A percentile compares a stretch with the other conserved stretches of the same genome.
Conservation (phyloP, 139 green algal genomes). For the Ulvella scutata region DNA sequence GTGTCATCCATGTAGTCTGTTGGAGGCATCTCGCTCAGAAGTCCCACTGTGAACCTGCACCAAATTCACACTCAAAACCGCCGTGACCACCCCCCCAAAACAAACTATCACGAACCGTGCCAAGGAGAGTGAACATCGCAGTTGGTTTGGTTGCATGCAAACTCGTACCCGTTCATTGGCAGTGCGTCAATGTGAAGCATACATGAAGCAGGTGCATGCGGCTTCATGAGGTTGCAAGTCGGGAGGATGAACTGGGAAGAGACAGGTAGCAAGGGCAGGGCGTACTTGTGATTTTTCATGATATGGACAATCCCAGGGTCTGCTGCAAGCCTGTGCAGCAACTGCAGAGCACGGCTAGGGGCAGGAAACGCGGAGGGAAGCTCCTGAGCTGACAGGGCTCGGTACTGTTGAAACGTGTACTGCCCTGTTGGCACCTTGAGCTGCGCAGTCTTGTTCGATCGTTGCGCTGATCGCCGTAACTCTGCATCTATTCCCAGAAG, state of each 20-base stretch:
- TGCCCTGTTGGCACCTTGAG: not conserved
- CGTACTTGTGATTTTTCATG: constrained; percentile 46
- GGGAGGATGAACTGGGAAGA: not conserved
- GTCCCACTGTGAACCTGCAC: constrained; percentile 33
- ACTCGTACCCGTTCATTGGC: too few relatives aligned
- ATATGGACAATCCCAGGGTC: constrained; percentile 59
- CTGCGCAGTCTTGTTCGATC: not conserved
- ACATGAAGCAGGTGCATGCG: too few relatives aligned
- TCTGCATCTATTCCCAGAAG: not conserved
- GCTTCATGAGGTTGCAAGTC: too few relatives aligned
- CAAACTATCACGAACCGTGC: too few relatives aligned
- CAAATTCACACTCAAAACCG: too few relatives aligned
- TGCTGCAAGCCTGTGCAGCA: constrained; percentile 40
- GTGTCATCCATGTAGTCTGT: constrained; percentile 15
- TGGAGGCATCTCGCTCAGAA: constrained; percentile 73
- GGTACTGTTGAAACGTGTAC: constrained; percentile 20
- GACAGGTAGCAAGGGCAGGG: not conserved
- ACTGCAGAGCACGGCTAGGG: constrained; percentile 27
- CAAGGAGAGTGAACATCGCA: too few relatives aligned
- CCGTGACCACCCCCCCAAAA: too few relatives aligned
- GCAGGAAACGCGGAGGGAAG: constrained; percentile 14
- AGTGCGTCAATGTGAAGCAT: too few relatives aligned
- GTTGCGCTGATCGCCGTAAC: not conserved
- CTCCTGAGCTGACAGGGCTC: constrained; percentile 15
- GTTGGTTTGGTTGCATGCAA: too few relatives aligned